phyloP scores from a whole-genome alignment of 345 rosid genomes.

The Salix dunnii region DNA sequence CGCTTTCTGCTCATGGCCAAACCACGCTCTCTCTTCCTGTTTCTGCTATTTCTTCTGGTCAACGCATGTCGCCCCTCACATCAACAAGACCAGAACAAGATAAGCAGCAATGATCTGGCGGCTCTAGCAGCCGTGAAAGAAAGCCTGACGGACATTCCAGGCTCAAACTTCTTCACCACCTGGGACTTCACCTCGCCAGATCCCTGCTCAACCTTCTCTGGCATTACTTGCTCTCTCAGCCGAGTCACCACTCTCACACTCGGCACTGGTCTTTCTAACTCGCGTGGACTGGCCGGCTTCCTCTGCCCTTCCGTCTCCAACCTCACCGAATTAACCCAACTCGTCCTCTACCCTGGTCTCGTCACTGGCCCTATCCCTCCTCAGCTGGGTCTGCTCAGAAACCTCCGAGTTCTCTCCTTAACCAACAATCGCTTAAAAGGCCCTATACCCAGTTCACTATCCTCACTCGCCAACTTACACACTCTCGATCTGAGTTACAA shows the following conservation, averaged over 20 bases:
- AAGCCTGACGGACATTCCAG: slow-evolving; percentile 65
- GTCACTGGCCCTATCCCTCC: slow-evolving; percentile 86
- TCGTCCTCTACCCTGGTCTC: slow-evolving; percentile 68
- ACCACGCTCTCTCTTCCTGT: background rate
- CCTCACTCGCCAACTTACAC: slow-evolving; percentile 50
- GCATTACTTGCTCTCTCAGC: slow-evolving; percentile 50
- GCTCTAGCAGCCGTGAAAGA: slow-evolving; percentile 44
- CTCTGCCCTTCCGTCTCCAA: slow-evolving; percentile 59
- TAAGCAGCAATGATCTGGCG: slow-evolving; percentile 34
- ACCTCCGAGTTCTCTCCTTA: slow-evolving; percentile 66
- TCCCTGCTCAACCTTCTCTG: slow-evolving; percentile 67
- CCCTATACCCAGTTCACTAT: slow-evolving; percentile 53
- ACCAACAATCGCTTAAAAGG: slow-evolving; percentile 78
- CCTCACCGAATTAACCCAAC: slow-evolving; percentile 61
- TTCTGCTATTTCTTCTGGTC: slow-evolving; percentile 8
- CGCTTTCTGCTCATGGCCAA: background rate
- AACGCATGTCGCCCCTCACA: background rate
- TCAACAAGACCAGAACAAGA: slow-evolving; percentile 2
- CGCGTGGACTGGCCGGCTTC: slow-evolving; percentile 67
- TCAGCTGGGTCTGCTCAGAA: slow-evolving; percentile 44
- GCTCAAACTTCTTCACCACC: slow-evolving; percentile 51
- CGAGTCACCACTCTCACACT: slow-evolving; percentile 47
- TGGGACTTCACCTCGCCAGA: slow-evolving; percentile 55
- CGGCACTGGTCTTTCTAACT: slow-evolving; percentile 45
- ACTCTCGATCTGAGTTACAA: slow-evolving; percentile 78